Evolutionary conservation across 345 rosid species (phyloP).

Genomic region (Brassica napus): DNA sequence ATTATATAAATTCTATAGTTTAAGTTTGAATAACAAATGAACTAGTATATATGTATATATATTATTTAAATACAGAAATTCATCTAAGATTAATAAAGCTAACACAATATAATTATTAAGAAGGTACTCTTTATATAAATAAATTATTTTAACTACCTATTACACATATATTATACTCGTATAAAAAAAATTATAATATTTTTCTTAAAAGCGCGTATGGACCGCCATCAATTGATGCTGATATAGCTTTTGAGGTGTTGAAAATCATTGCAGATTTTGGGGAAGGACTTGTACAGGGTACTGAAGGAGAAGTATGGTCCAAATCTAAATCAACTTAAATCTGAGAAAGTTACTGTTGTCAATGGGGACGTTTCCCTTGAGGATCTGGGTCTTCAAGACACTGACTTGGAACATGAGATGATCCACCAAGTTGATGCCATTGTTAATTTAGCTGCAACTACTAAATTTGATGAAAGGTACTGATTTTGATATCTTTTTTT

Average conservation of each 20-base stretch:
- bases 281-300: constrained; percentile 32
- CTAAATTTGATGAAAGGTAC: constrained; percentile 44
- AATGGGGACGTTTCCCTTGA: constrained; percentile 30
- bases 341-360: constrained; percentile 26
- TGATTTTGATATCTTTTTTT: not conserved
- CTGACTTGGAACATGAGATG: constrained; percentile 28
- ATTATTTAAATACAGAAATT: not conserved
- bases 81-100: not conserved
- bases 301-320: constrained; percentile 35
- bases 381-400: constrained; percentile 34
- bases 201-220: not conserved
- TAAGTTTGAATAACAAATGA: not conserved
- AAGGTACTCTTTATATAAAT: not conserved
- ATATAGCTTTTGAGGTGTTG: not conserved
- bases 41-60: not conserved
- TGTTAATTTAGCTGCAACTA: constrained; percentile 40
- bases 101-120: not conserved
- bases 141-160: not conserved
- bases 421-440: constrained; percentile 33
- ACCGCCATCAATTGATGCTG: not conserved
- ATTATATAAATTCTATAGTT: not conserved
- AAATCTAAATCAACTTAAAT: constrained; percentile 11
- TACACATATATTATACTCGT: not conserved
- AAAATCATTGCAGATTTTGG: constrained; percentile 23
- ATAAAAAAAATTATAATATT: not conserved